Evolutionary conservation across 306 rosid species (phyloP).

Genomic region (Quercus engelmannii): DNA sequence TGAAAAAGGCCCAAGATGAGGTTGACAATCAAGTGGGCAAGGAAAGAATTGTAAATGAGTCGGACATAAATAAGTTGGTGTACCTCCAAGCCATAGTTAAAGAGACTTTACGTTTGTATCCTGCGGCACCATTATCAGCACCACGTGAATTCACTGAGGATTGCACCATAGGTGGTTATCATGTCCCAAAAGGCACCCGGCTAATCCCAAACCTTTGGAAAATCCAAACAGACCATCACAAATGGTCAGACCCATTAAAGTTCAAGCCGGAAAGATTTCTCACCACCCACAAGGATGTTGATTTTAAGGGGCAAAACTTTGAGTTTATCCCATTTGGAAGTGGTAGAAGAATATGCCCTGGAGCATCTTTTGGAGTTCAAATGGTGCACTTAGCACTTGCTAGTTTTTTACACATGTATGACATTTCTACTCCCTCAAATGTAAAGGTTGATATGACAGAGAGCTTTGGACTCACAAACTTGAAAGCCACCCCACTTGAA

Average conservation of each 20-base stretch:
- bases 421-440: conserved; percentile 20
- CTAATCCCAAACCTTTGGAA: not conserved
- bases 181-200: not conserved
- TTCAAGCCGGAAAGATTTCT: conserved; percentile 59
- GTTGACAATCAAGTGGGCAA: conserved; percentile 21
- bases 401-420: conserved; percentile 44
- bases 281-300: conserved; percentile 36
- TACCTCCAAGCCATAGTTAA: not conserved
- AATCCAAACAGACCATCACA: not conserved
- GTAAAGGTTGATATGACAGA: conserved; percentile 45
- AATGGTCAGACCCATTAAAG: conserved; percentile 33
- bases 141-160: conserved; percentile 33
- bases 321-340: conserved; percentile 34
- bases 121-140: conserved; percentile 41
- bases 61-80: not conserved
- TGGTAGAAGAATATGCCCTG: not conserved
- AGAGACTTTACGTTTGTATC: conserved; percentile 22
- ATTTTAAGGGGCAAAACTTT: conserved; percentile 41
- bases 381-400: conserved; percentile 6
- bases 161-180: conserved; percentile 36
- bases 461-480: conserved; percentile 25
- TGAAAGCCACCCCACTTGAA: not conserved
- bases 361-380: not conserved
- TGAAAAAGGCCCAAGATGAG: conserved; percentile 11
- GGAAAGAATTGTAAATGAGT: not conserved